Base-by-base conservation (phyloP, 208 protist genomes). In the Histomonas meleagridis region DNA sequence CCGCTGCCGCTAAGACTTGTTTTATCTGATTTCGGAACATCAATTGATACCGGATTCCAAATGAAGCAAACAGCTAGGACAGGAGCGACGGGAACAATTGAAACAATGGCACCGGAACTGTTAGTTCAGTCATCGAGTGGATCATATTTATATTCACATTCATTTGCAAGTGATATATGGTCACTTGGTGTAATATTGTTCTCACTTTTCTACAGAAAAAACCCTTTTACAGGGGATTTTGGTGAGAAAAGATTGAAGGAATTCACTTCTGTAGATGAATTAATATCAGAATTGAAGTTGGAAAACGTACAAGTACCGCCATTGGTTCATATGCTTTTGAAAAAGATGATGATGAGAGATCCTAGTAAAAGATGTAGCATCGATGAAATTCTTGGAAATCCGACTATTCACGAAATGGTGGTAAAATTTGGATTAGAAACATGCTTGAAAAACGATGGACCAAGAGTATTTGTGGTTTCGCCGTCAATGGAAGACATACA, bases 401-500 rank as follows among this genome's bases (percentile, higher is more conserved):
- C 60, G 7, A 32, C n/a, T 65, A 65, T 65, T 65, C 16, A 32
- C 3, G 60, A 65, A 65, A 10, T n/a, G 7, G n/a, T 65, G 7
- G 3, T 32, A n/a, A 10, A 65, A n/a, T 32, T 65, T 10, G n/a
- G n/a, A 32, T 28, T n/a, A 32, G 23, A 65, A 7, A 26, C 16
- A 65, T 28, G 16, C 16, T 10, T 65, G 7, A 65, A 65, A 65
- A 5, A 10, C n/a, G 60, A 65, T 65, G 60, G 60, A 28, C 60
- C 60, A n/a, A 65, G 3, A 32, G 23, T 65, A 32, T 65, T 65
- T 65, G 60, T 65, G 16, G 60, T 65, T 65, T 65, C 60, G 16
- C 60, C 60, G n/a, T 65, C 60, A 65, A 65, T 65, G 60, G 60
- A 65, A 65, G 60, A 65, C n/a, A n/a, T n/a, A n/a, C n/a, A n/a